Evolutionary conservation across 2,329 filamentous ascomycete species (phyloP), one percentile per base, ranked within the genome.

Genomic region (Colletotrichum simmondsii): DNA sequence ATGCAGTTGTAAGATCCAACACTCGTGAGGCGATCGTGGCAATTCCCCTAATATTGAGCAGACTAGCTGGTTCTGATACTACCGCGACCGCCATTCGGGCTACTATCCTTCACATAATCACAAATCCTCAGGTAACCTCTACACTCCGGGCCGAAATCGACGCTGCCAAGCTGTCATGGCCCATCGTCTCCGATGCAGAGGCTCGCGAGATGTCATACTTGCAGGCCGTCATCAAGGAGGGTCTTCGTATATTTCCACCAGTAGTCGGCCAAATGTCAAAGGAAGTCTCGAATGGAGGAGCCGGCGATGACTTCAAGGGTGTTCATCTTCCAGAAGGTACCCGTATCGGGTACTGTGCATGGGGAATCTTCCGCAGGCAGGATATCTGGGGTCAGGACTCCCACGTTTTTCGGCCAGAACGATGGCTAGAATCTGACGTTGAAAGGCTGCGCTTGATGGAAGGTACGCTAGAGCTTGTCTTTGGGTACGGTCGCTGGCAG

Each of bases 11-110:
- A 75, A 28, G 75, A 57, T 5, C 24, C 11, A 28, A 42, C 16
- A 42, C 37, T 42, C 37, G 19, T 2, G 16, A 14, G 14, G 37
- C 14, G 37, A 42, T 7, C 14, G 37, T 19, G 37, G 37, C 2
- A 5, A 6, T 19, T 19, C 5, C 37, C 3, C 49, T 49, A 63
- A 72, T 26, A 65, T 74, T 62, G 73, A 78, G 12, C 58, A 84
- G 84, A 42, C 81, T 89, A 5, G 89, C 89, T 6, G 90, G 90
- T 6, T 88, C 88, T 0, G 90, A 91, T 70, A 90, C 88, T 8
- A 90, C 89, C 0, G 88, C 90, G 0, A 89, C 87, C 0, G 85
- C 85, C 1, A 85, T 92, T 6, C 86, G 90, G 2, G 82, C 85
- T 49, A 89, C 85, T 0, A 75, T 91, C 68, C 83, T 91, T n/a